Conservation (phyloP, 108 stramenopile species). For the Cyclostephanos invisitatus region DNA sequence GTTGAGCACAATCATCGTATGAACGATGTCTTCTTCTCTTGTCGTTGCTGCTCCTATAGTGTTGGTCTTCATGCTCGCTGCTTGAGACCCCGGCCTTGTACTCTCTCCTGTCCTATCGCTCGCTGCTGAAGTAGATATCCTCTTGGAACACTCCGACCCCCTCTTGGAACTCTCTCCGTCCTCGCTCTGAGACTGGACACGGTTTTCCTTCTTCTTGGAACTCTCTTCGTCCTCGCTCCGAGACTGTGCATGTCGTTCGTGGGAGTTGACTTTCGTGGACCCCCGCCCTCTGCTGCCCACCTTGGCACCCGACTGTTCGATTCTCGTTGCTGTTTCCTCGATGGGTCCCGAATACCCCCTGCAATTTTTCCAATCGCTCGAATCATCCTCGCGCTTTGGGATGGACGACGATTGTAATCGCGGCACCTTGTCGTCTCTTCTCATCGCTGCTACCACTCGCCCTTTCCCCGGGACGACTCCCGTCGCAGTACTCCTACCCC, state of each 20-base stretch:
- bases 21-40: neutral
- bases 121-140: neutral
- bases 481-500: too few species aligned
- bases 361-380: too few species aligned
- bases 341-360: too few species aligned
- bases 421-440: too few species aligned
- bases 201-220: neutral
- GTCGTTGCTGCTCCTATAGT: too few species aligned
- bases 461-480: too few species aligned
- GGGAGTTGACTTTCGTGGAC: neutral
- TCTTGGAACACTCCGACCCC: neutral
- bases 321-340: too few species aligned
- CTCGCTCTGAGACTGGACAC: neutral
- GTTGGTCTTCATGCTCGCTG: too few species aligned
- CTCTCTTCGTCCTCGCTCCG: neutral
- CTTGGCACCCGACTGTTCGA: too few species aligned
- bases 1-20: neutral
- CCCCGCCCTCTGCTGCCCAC: neutral
- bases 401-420: too few species aligned
- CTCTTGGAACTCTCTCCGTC: neutral
- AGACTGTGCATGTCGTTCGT: neutral
- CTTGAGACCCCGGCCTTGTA: neutral
- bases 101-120: neutral
- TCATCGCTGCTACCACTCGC: too few species aligned
- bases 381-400: too few species aligned